A percentile compares a stretch with the other conserved stretches of the same genome.
Evolutionary conservation across 73 alveolate species (phyloP).

Genomic region (Paramecium primaurelia): DNA sequence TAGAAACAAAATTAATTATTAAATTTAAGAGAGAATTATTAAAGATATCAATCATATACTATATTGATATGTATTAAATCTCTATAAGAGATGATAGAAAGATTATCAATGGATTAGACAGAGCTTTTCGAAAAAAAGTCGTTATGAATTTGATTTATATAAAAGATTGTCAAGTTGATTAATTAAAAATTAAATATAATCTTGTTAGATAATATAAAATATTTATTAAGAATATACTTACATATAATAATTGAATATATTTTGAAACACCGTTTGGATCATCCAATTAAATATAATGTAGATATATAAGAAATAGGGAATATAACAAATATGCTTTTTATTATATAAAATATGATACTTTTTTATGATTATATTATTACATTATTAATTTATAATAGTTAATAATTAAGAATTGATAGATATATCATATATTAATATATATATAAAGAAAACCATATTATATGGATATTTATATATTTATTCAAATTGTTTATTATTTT

Average conservation of each 20-base stretch:
- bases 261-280: neutral
- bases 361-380: neutral
- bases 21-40: neutral
- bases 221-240: neutral
- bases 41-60: neutral
- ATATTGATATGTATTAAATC: neutral
- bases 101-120: neutral
- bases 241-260: neutral
- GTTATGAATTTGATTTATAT: neutral
- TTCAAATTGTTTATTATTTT: neutral
- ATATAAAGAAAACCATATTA: neutral
- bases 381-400: neutral
- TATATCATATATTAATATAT: neutral
- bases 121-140: neutral
- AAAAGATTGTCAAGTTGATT: neutral
- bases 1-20: neutral
- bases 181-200: neutral
- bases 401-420: neutral
- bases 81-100: neutral
- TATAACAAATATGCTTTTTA: neutral
- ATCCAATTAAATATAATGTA: neutral
- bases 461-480: neutral
- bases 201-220: neutral
- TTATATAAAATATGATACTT: neutral
- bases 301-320: neutral